Evolutionary conservation across 176 grass and related monocot genomes (phyloP).

Genomic region (Cenchrus americanus): DNA sequence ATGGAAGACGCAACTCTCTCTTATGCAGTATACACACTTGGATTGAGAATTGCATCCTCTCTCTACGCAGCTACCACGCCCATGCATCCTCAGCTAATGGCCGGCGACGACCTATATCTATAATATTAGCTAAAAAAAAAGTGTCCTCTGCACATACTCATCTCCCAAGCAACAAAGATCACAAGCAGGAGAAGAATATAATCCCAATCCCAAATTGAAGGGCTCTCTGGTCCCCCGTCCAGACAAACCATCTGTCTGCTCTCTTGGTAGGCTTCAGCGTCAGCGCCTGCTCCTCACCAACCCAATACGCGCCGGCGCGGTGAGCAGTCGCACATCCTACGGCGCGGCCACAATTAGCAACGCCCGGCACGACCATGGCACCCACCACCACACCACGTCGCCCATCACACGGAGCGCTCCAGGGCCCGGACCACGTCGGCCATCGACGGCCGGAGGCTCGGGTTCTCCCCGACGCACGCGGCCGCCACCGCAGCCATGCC

Average conservation of each 20-base stretch:
- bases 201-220: not conserved
- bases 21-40: not conserved
- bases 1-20: too few relatives aligned
- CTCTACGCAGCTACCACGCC: too few relatives aligned
- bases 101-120: too few relatives aligned
- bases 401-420: not conserved
- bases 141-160: not conserved
- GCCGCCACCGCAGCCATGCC: conserved; percentile 36
- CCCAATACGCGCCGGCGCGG: not conserved
- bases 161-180: not conserved
- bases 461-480: conserved; percentile 51
- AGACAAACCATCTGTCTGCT: conserved; percentile 17
- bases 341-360: not conserved
- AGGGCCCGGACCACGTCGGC: conserved; percentile 46
- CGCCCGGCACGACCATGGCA: not conserved
- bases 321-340: conserved; percentile 17
- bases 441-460: conserved; percentile 62
- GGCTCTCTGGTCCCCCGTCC: not conserved
- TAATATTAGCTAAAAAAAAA: too few relatives aligned
- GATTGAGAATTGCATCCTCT: not conserved
- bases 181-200: not conserved
- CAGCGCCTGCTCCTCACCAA: conserved; percentile 35
- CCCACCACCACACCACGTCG: conserved; percentile 2
- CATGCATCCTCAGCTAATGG: too few relatives aligned
- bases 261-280: conserved; percentile 3